These are phyloP conservation scores for Lantana camara DNA, from an alignment of 257 asterid species.

Conservation along the genomic window DNA sequence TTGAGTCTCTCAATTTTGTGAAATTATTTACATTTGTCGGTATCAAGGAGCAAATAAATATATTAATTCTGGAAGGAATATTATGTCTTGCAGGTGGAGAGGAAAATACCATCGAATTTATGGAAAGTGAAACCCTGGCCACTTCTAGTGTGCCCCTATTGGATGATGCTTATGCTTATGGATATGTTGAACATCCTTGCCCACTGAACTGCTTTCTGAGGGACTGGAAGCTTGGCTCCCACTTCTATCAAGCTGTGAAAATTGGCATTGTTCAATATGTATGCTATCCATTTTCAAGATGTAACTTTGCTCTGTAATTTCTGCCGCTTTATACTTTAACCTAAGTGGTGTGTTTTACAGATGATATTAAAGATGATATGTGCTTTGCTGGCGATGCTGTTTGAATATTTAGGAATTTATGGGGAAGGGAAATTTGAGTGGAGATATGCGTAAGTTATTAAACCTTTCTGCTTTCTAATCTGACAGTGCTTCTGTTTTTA, in stretches of 20 bases:
- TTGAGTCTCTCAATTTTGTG: neutral
- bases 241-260: constrained; percentile 92
- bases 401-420: constrained; percentile 70
- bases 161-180: constrained; percentile 95
- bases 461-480: neutral
- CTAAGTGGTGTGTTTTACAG: constrained; percentile 45
- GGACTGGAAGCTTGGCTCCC: constrained; percentile 86
- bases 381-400: constrained; percentile 85
- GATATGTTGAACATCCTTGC: constrained; percentile 92
- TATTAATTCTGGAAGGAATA: constrained; percentile 13
- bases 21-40: neutral
- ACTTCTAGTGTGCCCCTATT: constrained; percentile 76
- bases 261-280: constrained; percentile 98
- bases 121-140: constrained; percentile 71
- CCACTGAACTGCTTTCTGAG: constrained; percentile 75
- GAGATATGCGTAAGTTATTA: constrained; percentile 82
- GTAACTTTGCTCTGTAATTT: constrained; percentile 6
- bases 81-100: constrained; percentile 77
- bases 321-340: constrained; percentile 8
- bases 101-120: constrained; percentile 78
- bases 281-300: constrained; percentile 36
- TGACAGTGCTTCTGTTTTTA: neutral
- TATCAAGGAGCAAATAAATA: constrained; percentile 7
- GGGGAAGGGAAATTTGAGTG: constrained; percentile 98
- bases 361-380: constrained; percentile 94